Base-by-base conservation (phyloP, 2,329 filamentous ascomycete species). In the Iodosphaeria phyllophila region DNA sequence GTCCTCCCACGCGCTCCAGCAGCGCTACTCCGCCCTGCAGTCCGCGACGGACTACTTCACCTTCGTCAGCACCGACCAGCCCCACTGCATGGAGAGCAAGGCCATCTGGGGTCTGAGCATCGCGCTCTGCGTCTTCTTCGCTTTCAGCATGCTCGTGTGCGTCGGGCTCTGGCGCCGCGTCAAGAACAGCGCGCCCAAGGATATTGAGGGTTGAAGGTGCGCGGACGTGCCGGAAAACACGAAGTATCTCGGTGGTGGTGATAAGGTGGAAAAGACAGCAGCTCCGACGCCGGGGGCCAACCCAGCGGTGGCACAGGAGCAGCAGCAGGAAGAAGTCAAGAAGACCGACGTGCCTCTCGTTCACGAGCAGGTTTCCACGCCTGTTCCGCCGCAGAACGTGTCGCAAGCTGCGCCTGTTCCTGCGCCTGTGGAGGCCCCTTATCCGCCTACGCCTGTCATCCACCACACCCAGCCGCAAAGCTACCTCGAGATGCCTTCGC, bases 51-150 rank as follows among this genome's bases (percentile, higher is more conserved):
- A 50, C 32, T 59, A 56, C 39, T 46, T 57, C 26, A 43, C 54
- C 22, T 63, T 64, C 48, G 56, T 60, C 13, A 56, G 57, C 27
- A 52, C 56, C 4, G 59, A 58, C 36, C 59, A 58, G 45, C 47
- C 63, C 11, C 76, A 77, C 28, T 93, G 84, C 54, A 70, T 73
- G 41, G 72, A 89, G 56, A 71, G 83, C 47, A 91, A 92, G 60
- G 68, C 76, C 10, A 67, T 89, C 35, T 92, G 83, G 84, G 83
- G 82, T 1, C 51, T 92, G 31, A 67, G 70, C 46, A 84, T 92
- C 47, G 72, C 72, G 4, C 62, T 91, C 24, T 82, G 72, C 46
- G 64, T 77, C 21, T 52, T 80, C 18, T 79, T 78, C 40, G 60
- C 66, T 32, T 60, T 78, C 30, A 74, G 69, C 3, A 52, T 58